Evolutionary conservation across 495 filamentous ascomycete species (phyloP).

Genomic region (Neurospora intermedia): DNA sequence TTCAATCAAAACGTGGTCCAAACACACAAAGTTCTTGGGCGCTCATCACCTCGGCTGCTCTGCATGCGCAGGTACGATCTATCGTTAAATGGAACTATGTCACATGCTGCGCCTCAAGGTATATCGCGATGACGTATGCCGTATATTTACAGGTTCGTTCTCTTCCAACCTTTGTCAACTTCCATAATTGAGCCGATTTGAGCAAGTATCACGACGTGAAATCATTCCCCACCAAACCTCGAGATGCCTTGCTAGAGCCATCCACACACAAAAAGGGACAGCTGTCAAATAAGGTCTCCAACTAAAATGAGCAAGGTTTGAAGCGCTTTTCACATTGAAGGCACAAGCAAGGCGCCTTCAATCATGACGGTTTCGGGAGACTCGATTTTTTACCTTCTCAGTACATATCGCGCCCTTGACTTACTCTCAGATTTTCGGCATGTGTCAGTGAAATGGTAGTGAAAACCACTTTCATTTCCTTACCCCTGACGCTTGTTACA

Average conservation of each 20-base stretch:
- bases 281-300: not conserved
- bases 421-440: not conserved
- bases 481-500: not conserved
- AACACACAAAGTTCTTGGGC: not conserved
- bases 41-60: not conserved
- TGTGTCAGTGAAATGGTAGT: not conserved
- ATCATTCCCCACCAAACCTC: not conserved
- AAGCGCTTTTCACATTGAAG: not conserved
- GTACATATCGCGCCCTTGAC: not conserved
- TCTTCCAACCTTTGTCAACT: not conserved
- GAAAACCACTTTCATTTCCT: not conserved
- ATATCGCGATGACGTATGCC: not conserved
- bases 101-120: not conserved
- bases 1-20: not conserved
- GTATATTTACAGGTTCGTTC: not conserved
- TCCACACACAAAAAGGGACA: not conserved
- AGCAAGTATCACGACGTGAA: not conserved
- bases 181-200: not conserved
- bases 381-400: not conserved
- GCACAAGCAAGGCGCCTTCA: not conserved
- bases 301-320: not conserved
- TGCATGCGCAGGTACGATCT: not conserved
- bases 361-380: not conserved
- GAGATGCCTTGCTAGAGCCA: not conserved
- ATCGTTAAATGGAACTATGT: not conserved